Conservation (phyloP, 257 asterid genomes). For the Orobanche coerulescens region DNA sequence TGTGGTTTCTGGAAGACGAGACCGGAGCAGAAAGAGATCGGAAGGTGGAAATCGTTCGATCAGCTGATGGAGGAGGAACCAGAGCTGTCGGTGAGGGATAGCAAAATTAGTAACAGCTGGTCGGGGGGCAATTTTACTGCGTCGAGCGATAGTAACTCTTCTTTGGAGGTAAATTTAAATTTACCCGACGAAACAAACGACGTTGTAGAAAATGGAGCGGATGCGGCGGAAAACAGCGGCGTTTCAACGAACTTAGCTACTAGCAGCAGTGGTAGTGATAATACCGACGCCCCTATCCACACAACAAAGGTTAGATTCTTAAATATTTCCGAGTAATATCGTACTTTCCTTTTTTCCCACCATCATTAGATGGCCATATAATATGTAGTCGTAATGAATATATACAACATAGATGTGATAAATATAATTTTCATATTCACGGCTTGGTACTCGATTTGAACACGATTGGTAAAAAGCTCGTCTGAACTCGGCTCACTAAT, state of each 20-base stretch:
- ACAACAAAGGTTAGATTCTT: constrained; percentile 36
- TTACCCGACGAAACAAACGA: constrained; percentile 18
- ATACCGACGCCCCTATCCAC: constrained; percentile 30
- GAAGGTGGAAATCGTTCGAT: constrained; percentile 36
- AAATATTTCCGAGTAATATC: neutral
- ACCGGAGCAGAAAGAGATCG: constrained; percentile 42
- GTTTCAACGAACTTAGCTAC: constrained; percentile 34
- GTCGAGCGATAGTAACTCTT: constrained; percentile 25
- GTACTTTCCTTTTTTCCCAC: no score
- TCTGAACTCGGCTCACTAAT: no score
- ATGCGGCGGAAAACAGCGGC: constrained; percentile 32
- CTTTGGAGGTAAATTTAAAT: constrained; percentile 26
- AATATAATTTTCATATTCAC: no score
- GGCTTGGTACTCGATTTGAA: no score
- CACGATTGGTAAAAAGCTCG: no score
- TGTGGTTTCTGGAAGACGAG: constrained; percentile 50
- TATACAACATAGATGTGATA: no score
- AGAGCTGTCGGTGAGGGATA: constrained; percentile 20
- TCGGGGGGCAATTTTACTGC: constrained; percentile 50
- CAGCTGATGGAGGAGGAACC: constrained; percentile 34
- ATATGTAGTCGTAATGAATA: no score
- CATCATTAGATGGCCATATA: no score
- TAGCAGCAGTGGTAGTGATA: constrained; percentile 15
- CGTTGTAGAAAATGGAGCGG: constrained; percentile 22
- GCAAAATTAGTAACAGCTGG: constrained; percentile 42